These are phyloP conservation scores for Saccharomyces hybrid DNA, from an alignment of 1,139 yeast species.

Conservation along the genomic window DNA sequence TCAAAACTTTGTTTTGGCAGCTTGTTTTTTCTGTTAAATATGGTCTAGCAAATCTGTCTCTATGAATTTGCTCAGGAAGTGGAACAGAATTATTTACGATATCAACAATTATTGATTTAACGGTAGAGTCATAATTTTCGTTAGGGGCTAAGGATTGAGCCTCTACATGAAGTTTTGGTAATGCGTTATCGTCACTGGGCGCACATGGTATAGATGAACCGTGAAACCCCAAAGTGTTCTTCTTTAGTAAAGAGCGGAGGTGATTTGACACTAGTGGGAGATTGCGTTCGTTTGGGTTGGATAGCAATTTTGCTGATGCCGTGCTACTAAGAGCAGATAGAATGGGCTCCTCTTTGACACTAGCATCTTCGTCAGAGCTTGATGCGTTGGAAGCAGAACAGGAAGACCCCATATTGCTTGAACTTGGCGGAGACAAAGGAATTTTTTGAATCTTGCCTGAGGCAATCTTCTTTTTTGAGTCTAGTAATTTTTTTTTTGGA, in stretches of 20 bases:
- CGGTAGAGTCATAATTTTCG: constrained; percentile 18
- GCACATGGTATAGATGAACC: background rate
- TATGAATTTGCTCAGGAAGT: constrained; percentile 19
- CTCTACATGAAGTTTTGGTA: background rate
- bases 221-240: background rate
- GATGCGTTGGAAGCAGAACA: background rate
- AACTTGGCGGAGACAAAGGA: constrained; percentile 7
- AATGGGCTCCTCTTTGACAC: background rate
- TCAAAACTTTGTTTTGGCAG: constrained; percentile 4
- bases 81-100: constrained; percentile 22
- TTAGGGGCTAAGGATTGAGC: constrained; percentile 1
- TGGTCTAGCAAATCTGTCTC: constrained; percentile 14
- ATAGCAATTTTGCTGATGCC: background rate
- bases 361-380: background rate
- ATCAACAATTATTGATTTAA: constrained; percentile 22
- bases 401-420: constrained; percentile 7
- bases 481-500: constrained; percentile 30
- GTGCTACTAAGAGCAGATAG: background rate
- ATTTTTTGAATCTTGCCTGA: background rate
- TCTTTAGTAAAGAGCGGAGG: background rate
- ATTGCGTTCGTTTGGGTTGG: background rate
- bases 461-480: background rate
- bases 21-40: constrained; percentile 8
- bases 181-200: background rate
- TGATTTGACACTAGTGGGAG: background rate